Conservation (phyloP, 169 alveolate species). For the Plasmodium gaboni region DNA sequence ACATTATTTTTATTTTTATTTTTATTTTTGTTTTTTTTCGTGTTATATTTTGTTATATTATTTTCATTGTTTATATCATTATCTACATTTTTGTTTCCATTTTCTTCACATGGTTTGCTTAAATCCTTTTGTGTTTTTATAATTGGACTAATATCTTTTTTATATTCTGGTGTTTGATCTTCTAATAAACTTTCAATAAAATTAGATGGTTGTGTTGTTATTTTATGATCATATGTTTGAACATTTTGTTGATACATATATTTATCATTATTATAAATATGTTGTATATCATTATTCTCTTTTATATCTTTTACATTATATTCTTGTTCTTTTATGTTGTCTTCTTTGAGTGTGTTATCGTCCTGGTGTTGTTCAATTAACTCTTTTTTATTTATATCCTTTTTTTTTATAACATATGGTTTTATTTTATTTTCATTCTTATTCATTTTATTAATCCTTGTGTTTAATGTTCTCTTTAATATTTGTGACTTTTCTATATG, state of each 20-base stretch:
- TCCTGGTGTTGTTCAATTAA: not conserved
- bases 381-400: not conserved
- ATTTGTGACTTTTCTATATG: conserved; percentile 31
- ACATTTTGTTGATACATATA: not conserved
- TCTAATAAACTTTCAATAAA: conserved; percentile 34
- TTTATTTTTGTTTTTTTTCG: not conserved
- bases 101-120: not conserved
- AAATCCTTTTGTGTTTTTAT: not conserved
- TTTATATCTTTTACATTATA: not conserved
- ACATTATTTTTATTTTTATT: conserved; percentile 11
- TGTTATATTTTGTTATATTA: not conserved
- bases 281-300: not conserved
- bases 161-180: not conserved
- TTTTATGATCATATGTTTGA: too few species aligned
- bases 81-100: not conserved
- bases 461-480: conserved; percentile 49
- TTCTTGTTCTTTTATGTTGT: not conserved
- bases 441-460: conserved; percentile 1
- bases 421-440: conserved; percentile 12
- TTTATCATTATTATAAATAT: not conserved
- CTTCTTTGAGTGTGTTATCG: not conserved
- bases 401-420: not conserved
- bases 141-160: not conserved
- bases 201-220: not conserved
- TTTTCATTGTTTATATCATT: not conserved